Evolutionary conservation across 257 asterid species (phyloP).

Genomic region (Cynanchum wilfordii): DNA sequence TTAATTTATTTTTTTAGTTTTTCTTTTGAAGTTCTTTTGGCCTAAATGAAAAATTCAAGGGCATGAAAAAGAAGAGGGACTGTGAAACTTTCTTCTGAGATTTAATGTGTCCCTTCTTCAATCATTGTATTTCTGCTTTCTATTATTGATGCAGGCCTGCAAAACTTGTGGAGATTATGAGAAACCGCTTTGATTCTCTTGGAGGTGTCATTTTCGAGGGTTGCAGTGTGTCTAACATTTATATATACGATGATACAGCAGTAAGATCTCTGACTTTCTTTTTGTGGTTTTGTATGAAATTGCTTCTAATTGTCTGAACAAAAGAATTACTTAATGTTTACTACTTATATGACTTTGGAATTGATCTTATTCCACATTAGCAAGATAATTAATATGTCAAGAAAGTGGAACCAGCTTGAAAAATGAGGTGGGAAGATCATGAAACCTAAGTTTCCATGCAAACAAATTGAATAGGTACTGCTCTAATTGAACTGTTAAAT

Average conservation of each 20-base stretch:
- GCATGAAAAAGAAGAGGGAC: neutral
- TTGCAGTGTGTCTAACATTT: constrained; percentile 55
- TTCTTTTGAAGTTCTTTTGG: neutral
- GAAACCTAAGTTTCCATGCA: neutral
- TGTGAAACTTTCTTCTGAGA: neutral
- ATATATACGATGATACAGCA: constrained; percentile 68
- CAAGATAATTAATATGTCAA: neutral
- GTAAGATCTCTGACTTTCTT: constrained; percentile 46
- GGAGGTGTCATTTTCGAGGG: constrained; percentile 91
- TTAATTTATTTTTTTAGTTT: too few relatives aligned
- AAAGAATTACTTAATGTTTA: neutral
- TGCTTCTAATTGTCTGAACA: neutral
- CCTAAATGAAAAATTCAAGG: neutral
- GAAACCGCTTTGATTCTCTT: constrained; percentile 55
- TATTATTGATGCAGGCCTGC: constrained; percentile 53
- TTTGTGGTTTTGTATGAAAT: neutral
- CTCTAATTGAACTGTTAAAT: neutral
- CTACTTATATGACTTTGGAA: neutral
- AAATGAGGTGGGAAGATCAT: neutral
- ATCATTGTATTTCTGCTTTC: neutral
- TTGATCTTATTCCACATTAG: neutral
- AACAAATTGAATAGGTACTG: neutral
- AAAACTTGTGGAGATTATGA: constrained; percentile 71
- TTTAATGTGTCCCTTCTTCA: neutral
- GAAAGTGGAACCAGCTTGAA: neutral